Evolutionary conservation across 148 eudicot species (phyloP), one percentile per base, ranked within the genome.

Genomic region (Heliosperma pusillum): DNA sequence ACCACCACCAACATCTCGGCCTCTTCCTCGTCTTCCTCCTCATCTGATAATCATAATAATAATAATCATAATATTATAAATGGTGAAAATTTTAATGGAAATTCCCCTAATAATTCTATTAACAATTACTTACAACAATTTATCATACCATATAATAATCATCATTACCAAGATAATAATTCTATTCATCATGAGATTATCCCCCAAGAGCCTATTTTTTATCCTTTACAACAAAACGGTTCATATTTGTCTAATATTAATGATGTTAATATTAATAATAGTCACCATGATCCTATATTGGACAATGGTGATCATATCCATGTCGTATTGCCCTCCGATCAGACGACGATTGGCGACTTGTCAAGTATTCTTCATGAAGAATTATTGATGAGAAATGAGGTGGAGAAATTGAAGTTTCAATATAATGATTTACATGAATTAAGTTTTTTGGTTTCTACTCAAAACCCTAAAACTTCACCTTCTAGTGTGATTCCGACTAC

Each of bases 101-200:
- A 83, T 69, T 91, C 94, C 13, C 91, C 98, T 3, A 88, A 90
- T 3, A 88, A 90, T 30, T 88, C 93, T 0, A 89, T 89, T 11
- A 88, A 89, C 40, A 56, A 77, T 24, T 83, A 84, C 19, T 77
- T 77, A 29, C 76, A 80, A 5, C 77, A 68, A 24, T 27, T 73
- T 42, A 63, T 73, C 52, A 7, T 62, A 16, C 70, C 24, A 8
- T 36, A 13, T 20, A 19, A 42, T 72, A n/a, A 36, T 62, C 11
- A 50, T 76, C 65, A 55, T 61, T 42, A 42, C 5, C 7, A 40
- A 40, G 5, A 50, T 50, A 50, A 1, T 47, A 47, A 47, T 47
- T 10, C 15, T 11, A 47, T 9, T 47, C 2, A 42, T 15, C 53
- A 71, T 62, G 75, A 70, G 29, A 74, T 75, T 61, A 71, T 75